Base-by-base conservation (phyloP, 768 basidiomycete species). In the Coprinopsis sp. region DNA sequence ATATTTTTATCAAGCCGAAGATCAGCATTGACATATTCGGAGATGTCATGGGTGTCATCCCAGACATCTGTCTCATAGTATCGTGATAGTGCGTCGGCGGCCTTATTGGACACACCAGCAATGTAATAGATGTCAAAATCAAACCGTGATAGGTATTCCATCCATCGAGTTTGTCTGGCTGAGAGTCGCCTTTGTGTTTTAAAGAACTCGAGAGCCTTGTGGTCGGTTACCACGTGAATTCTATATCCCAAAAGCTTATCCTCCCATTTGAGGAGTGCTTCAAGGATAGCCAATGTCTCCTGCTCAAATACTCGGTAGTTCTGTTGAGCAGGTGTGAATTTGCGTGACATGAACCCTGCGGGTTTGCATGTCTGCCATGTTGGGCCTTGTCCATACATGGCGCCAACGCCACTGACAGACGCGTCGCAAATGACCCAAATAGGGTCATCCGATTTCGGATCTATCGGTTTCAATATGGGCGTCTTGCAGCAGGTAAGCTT, bases 391-490 rank as follows among this genome's bases (percentile, higher is more conserved):
- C 63, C 54, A 25, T 61, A 62, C 40, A 62, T 44, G 3, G 56
- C 58, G 4, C 64, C n/a, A n/a, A n/a, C n/a, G n/a, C n/a, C n/a
- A n/a, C n/a, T n/a, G n/a, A n/a, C n/a, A n/a, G n/a, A n/a, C 0
- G 60, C 56, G 44, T 61, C 56, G 21, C 55, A 57, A 1, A 66
- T 56, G 11, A 67, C 37, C 57, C 55, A 62, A 14, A 66, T 64
- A 0, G 59, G 57, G 37, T 54, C 52, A 6, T 38, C 42, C 7
- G 39, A n/a, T n/a, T n/a, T n/a, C n/a, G n/a, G n/a, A n/a, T 40
- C 3, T 19, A 10, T 0, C 47, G 52, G 37, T 64, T 53, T 1
- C 64, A 56, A 0, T 0, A 66, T 52, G 0, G 59, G 57, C 2
- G 57, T 53, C 19, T 56, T 54, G 23, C 45, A 49, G 23, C 56